Evolutionary conservation across 2,329 filamentous ascomycete species (phyloP).

Genomic region (Exophiala xenobiotica): DNA sequence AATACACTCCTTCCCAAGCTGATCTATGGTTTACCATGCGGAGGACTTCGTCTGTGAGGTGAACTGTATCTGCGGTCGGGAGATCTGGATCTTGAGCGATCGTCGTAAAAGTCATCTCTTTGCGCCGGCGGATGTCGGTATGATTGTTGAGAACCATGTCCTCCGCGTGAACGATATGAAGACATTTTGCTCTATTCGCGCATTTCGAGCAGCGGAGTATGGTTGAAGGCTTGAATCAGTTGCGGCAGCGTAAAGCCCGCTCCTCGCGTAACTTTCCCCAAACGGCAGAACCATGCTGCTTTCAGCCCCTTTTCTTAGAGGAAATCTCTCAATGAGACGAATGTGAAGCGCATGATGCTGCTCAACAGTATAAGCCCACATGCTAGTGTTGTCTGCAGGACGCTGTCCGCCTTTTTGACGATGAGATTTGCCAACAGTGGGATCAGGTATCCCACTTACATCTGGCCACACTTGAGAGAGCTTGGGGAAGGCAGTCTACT

Average conservation of each 20-base stretch:
- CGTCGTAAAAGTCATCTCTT: constrained; percentile 49
- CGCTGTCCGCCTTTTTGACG: no score
- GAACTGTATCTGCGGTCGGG: constrained; percentile 38
- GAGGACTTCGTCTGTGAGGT: constrained; percentile 47
- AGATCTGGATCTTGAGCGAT: constrained; percentile 41
- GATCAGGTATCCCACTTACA: no score
- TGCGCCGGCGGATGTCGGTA: constrained; percentile 32
- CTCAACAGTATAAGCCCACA: no score
- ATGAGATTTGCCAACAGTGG: no score
- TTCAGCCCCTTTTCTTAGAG: no score
- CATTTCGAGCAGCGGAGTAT: not conserved
- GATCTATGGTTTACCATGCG: constrained; percentile 44
- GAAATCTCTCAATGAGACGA: no score
- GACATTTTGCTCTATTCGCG: constrained; percentile 19
- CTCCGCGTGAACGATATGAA: constrained; percentile 25
- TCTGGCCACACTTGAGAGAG: no score
- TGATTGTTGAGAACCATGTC: constrained; percentile 10
- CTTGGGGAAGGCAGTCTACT: no score
- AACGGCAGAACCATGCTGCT: not conserved
- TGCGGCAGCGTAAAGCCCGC: not conserved
- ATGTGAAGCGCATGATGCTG: no score
- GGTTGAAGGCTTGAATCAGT: no score
- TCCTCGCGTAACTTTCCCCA: not conserved
- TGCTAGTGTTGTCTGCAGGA: no score
- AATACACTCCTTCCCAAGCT: constrained; percentile 20